Evolutionary conservation across 2,329 filamentous ascomycete species (phyloP).

Genomic region (Seiridium cupressi): DNA sequence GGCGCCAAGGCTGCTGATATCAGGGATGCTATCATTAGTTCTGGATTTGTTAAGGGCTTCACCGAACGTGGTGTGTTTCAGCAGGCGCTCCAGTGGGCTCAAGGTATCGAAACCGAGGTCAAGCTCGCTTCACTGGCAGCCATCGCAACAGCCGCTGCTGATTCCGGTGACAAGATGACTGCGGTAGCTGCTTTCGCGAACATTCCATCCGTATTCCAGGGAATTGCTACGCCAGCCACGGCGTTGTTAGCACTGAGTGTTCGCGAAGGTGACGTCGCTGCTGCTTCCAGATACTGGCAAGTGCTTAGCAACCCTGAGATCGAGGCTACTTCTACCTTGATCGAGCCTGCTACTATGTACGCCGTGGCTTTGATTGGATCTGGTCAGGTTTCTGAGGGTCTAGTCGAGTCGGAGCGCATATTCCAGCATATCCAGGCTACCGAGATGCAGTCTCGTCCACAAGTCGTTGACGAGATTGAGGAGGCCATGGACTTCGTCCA

Average conservation of each 20-base stretch:
- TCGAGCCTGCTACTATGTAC: conserved; percentile 90
- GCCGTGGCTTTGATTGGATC: conserved; percentile 83
- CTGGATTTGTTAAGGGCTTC: conserved; percentile 78
- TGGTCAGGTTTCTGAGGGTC: conserved; percentile 77
- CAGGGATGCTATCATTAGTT: conserved; percentile 68
- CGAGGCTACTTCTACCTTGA: conserved; percentile 62
- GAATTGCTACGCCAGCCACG: conserved; percentile 61
- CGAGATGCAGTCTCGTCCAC: conserved; percentile 46
- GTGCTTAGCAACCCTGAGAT: conserved; percentile 64
- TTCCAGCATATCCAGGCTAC: conserved; percentile 76
- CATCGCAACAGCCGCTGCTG: conserved; percentile 77
- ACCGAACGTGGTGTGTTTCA: conserved; percentile 67
- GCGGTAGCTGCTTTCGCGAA: conserved; percentile 66
- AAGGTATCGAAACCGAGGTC: conserved; percentile 57
- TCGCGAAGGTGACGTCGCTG: conserved; percentile 74
- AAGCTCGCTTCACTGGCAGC: conserved; percentile 65
- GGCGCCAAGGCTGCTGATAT: conserved; percentile 59
- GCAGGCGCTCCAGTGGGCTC: conserved; percentile 73
- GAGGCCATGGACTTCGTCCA: conserved; percentile 74
- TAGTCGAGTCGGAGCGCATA: conserved; percentile 79
- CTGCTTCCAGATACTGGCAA: conserved; percentile 79
- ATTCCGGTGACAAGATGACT: conserved; percentile 68
- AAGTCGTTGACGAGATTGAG: conserved; percentile 77
- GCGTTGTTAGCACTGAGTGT: conserved; percentile 86
- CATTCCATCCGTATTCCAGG: conserved; percentile 49